Conservation (phyloP, 2,329 filamentous ascomycete species). For the Alternaria sp. region DNA sequence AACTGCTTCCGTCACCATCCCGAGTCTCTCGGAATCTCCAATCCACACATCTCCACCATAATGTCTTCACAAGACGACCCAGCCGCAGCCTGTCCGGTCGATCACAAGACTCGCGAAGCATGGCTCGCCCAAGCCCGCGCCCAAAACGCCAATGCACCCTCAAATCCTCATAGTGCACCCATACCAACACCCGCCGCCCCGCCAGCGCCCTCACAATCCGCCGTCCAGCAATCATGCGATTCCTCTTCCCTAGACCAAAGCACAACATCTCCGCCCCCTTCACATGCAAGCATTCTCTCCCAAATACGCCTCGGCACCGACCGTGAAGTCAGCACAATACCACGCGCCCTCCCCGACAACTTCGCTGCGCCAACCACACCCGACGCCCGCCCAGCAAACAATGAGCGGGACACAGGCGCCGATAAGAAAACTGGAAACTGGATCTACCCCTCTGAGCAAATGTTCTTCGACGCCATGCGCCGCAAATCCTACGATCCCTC, state of each 20-base stretch:
- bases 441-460: constrained; percentile 95
- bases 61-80: constrained; percentile 46
- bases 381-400: constrained; percentile 66
- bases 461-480: constrained; percentile 98
- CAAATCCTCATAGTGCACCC: constrained; percentile 29
- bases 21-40: constrained; percentile 13
- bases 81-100: constrained; percentile 75
- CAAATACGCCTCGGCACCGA: constrained; percentile 46
- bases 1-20: constrained; percentile 30
- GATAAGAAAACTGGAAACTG: constrained; percentile 81
- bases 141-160: constrained; percentile 35
- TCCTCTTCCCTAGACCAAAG: constrained; percentile 48
- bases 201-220: constrained; percentile 20
- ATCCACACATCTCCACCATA: constrained; percentile 12
- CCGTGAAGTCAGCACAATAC: constrained; percentile 58
- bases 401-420: constrained; percentile 73
- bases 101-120: constrained; percentile 84
- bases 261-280: constrained; percentile 31
- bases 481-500: constrained; percentile 81
- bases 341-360: constrained; percentile 40
- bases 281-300: constrained; percentile 31
- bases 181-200: constrained; percentile 31
- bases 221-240: constrained; percentile 47
- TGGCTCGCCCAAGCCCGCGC: constrained; percentile 79
- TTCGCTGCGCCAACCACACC: constrained; percentile 41